Evolutionary conservation across 2,329 filamentous ascomycete genomes (phyloP), one percentile per base, ranked within the genome.

Genomic region (Neonectria punicea): DNA sequence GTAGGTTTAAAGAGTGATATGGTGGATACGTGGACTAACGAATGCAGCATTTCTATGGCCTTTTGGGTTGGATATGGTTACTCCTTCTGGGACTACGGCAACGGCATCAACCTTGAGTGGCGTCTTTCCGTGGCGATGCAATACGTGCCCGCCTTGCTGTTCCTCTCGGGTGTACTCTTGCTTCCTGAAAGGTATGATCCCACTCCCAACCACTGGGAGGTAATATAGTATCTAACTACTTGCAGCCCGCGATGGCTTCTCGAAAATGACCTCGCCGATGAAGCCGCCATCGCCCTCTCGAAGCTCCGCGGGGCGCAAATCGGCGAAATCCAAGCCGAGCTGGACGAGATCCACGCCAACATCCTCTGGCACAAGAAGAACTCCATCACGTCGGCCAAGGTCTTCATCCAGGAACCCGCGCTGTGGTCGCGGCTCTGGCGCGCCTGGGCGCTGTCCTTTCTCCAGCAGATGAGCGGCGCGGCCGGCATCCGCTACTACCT

Each of bases 401-500:
- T 80, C 8, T 79, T 89, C 1, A 86, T 89, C 73, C 80, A 79
- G 4, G 78, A 87, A 32, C 74, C 77, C 14, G 76, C 80, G 13
- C 76, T 89, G 1, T 85, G 84, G 70, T 79, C 82, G 14, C 80
- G 87, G 0, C 78, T 89, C 14, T 89, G 87, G 87, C 81, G 86
- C 18, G 85, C 86, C 1, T 81, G 85, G 0, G 76, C 88, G 1
- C 78, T 89, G 5, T 86, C 88, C 72, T 88, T 89, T 74, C 85
- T 89, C 84, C 84, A 85, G 0, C 85, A 87, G 68, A 86, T 88
- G 84, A 87, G 85, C 67, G 59, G 87, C 20, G 85, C 86, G 14
- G 85, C 86, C 0, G 86, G 85, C 3, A 88, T 89, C 80, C 88
- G 89, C 69, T 88, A 89, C 69, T 88, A 88, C 68, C 80, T 89